A percentile compares a stretch with the other conserved stretches of the same genome.
phyloP scores from a whole-genome alignment of 345 rosid species.

The Bruguiera sexangula region DNA sequence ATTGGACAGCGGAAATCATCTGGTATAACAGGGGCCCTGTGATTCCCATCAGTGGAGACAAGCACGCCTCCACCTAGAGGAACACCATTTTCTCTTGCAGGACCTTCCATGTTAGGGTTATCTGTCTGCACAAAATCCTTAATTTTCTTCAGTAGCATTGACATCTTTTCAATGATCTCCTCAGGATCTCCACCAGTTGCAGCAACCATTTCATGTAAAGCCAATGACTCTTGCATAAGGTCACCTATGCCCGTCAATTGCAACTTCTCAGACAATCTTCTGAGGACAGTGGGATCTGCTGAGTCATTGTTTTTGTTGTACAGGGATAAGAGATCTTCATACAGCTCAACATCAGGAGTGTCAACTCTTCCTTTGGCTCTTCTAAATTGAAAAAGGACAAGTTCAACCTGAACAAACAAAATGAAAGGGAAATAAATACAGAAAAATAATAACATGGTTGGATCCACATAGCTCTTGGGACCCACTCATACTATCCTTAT shows the following conservation, averaged over 20 bases:
- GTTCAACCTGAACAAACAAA: conserved; percentile 58
- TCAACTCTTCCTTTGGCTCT: conserved; percentile 88
- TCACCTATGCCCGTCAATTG: conserved; percentile 70
- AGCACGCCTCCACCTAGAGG: conserved; percentile 52
- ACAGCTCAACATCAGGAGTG: conserved; percentile 52
- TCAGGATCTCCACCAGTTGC: conserved; percentile 65
- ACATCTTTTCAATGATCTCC: conserved; percentile 80
- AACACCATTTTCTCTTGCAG: conserved; percentile 36
- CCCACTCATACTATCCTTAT: not conserved
- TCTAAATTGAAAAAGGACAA: conserved; percentile 77
- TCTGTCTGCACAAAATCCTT: conserved; percentile 90
- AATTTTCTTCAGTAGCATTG: conserved; percentile 70
- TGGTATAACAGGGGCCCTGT: conserved; percentile 68
- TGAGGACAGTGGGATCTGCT: conserved; percentile 48
- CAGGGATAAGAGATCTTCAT: conserved; percentile 61
- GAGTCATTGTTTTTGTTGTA: conserved; percentile 48
- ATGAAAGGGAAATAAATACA: conserved; percentile 1
- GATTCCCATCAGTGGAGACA: conserved; percentile 52
- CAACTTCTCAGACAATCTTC: conserved; percentile 66
- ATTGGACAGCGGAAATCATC: conserved; percentile 99
- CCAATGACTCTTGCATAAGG: conserved; percentile 89
- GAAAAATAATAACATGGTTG: not conserved
- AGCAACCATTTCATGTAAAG: conserved; percentile 84
- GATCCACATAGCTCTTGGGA: conserved; percentile 1
- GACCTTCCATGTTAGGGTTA: conserved; percentile 51